Base-by-base conservation (phyloP, 345 rosid species). In the Excoecaria agallocha region DNA sequence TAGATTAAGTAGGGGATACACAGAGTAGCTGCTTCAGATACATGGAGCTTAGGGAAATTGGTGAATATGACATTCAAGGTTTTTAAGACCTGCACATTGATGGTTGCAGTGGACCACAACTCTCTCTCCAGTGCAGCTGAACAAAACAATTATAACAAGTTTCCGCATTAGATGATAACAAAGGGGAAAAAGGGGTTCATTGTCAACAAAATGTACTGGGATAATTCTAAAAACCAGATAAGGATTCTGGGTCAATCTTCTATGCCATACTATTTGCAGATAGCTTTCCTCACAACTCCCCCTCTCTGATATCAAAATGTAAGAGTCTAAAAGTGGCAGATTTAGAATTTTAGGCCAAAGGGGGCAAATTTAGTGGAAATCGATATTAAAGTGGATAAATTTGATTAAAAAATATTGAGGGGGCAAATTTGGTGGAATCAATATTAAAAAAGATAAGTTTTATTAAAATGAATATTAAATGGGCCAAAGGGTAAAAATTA, bases 91-190 rank as follows among this genome's bases (percentile, higher is more conserved):
- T 91, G 93, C 69, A 87, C 87, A 73, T 90, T 93, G 77, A 90
- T 87, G 59, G 97, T 85, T 77, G 86, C 84, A 43, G 88, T 73
- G 39, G 96, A 88, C 96, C 91, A 89, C 80, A 93, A 77, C 75
- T 93, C 96, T 82, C 92, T 90, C 85, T 94, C 98, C 38, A 92
- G 87, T 43, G 98, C 94, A 88, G 93, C 98, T 93, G 93, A 80
- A 77, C 64, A 83, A 80, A 51, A 65, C 62, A 54, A 60, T 70
- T 45, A 76, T 9, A 7, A 67, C 43, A n/a, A 20, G 38, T 64
- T 41, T 35, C 68, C 71, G 3, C 45, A 43, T 68, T 65, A 67
- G 66, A 63, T 16, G 49, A 74, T 17, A 66, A 48, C 39, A 58
- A 13, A 22, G 43, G 24, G n/a, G 30, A 48, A 65, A 35, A 69